Evolutionary conservation across 1,139 yeast species (phyloP).

Genomic region (Saccharomyces hybrid): DNA sequence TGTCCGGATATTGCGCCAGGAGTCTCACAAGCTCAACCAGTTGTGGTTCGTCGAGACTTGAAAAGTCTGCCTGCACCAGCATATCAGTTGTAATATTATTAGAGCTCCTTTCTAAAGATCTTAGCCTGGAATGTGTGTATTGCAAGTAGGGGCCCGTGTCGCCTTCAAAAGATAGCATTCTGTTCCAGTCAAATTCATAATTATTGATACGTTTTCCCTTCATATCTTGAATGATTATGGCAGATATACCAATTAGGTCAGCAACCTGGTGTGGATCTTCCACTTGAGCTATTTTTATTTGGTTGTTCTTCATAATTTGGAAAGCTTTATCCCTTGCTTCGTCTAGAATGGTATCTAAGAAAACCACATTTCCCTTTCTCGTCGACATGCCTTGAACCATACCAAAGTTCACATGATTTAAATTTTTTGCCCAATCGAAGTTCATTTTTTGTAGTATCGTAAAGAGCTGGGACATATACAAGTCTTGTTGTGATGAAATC

Average conservation of each 20-base stretch:
- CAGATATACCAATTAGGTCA: slow-evolving; percentile 90
- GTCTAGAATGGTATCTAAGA: slow-evolving; percentile 86
- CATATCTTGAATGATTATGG: slow-evolving; percentile 99
- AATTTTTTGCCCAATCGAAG: slow-evolving; percentile 71
- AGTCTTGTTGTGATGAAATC: slow-evolving; percentile 94
- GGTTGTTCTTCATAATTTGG: slow-evolving; percentile 91
- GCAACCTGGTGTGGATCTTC: slow-evolving; percentile 94
- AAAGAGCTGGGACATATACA: slow-evolving; percentile 88
- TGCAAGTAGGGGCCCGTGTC: slow-evolving; percentile 99
- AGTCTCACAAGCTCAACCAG: slow-evolving; percentile 68
- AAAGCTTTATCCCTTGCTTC: slow-evolving; percentile 95
- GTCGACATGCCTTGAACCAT: slow-evolving; percentile 99
- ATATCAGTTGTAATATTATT: slow-evolving; percentile 36
- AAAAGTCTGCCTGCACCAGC: slow-evolving; percentile 53
- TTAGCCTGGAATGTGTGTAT: slow-evolving; percentile 94
- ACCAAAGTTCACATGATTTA: slow-evolving; percentile 88
- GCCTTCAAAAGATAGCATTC: slow-evolving; percentile 98
- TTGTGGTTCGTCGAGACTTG: slow-evolving; percentile 66
- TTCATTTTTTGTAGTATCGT: slow-evolving; percentile 91
- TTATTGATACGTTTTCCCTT: slow-evolving; percentile 94
- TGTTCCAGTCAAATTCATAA: slow-evolving; percentile 94
- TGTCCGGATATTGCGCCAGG: slow-evolving; percentile 91
- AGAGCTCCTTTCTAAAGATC: slow-evolving; percentile 89
- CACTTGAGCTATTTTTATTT: slow-evolving; percentile 83
- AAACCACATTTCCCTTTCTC: slow-evolving; percentile 96